phyloP scores from a whole-genome alignment of 345 rosid species.

The Chamaenerion angustifolium region DNA sequence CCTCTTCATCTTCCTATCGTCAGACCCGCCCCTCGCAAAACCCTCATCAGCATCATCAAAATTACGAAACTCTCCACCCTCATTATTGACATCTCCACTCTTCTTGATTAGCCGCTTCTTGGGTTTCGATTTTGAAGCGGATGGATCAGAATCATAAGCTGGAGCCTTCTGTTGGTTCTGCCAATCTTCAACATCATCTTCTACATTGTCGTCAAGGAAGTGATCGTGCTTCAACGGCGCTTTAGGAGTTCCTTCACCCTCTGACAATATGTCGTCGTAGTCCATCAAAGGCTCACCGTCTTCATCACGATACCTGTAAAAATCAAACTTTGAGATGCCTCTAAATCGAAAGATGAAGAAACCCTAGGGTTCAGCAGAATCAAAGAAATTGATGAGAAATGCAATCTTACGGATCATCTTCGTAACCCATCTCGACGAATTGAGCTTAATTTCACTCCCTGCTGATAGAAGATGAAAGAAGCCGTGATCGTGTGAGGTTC shows the following conservation, averaged over 20 bases:
- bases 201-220: conserved; percentile 33
- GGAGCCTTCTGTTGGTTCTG: conserved; percentile 46
- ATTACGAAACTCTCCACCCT: conserved; percentile 27
- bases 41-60: conserved; percentile 14
- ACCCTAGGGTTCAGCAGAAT: conserved; percentile 14
- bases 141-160: conserved; percentile 48
- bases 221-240: conserved; percentile 31
- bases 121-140: conserved; percentile 32
- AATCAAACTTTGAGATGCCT: not conserved
- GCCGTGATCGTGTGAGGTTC: not conserved
- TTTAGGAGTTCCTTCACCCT: conserved; percentile 45
- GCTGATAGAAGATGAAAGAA: not conserved
- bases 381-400: not conserved
- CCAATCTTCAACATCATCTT: conserved; percentile 47
- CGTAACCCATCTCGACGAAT: conserved; percentile 35
- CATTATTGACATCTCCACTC: conserved; percentile 17
- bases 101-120: conserved; percentile 83
- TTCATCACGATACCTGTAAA: conserved; percentile 64
- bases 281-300: conserved; percentile 96
- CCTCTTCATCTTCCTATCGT: conserved; percentile 42
- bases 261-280: conserved; percentile 61
- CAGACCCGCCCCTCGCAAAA: conserved; percentile 20
- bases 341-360: conserved; percentile 1
- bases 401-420: conserved; percentile 62
- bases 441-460: not conserved